A percentile compares a stretch with the other conserved stretches of the same genome.
phyloP scores from a whole-genome alignment of 495 filamentous ascomycete species.

The Lophiotrema nucula region DNA sequence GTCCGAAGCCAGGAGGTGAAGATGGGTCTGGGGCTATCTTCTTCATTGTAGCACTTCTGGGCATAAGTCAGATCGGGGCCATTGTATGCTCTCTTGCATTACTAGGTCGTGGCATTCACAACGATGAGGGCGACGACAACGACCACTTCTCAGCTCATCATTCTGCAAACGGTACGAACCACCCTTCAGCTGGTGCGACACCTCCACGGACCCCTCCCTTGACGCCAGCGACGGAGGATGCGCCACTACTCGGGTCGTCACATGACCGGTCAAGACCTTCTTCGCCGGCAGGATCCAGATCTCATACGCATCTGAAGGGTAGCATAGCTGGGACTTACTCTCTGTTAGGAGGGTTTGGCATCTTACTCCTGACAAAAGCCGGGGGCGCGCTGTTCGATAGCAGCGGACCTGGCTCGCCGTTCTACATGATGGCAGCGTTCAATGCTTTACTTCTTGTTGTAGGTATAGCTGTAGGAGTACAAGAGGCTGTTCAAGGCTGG shows the following conservation, averaged over 20 bases:
- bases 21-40: slow-evolving; percentile 67
- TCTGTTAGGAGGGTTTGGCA: slow-evolving; percentile 85
- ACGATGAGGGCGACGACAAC: slow-evolving; percentile 46
- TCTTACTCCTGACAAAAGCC: slow-evolving; percentile 84
- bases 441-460: slow-evolving; percentile 53
- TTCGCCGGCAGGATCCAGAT: slow-evolving; percentile 1
- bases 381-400: slow-evolving; percentile 84
- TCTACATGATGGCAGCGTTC: slow-evolving; percentile 88
- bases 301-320: slow-evolving; percentile 68
- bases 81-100: slow-evolving; percentile 92
- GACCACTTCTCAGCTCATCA: not conserved
- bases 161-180: not conserved
- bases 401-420: slow-evolving; percentile 69
- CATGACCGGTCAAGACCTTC: slow-evolving; percentile 2
- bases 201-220: slow-evolving; percentile 16
- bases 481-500: slow-evolving; percentile 17
- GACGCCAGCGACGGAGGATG: slow-evolving; percentile 21
- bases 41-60: slow-evolving; percentile 72
- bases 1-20: slow-evolving; percentile 64
- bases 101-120: slow-evolving; percentile 72
- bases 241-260: slow-evolving; percentile 25
- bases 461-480: slow-evolving; percentile 11
- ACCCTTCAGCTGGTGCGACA: slow-evolving; percentile 26
- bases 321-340: slow-evolving; percentile 93
- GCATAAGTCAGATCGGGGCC: slow-evolving; percentile 88